phyloP scores from a whole-genome alignment of 2,329 filamentous ascomycete species.

The Malbranchea cinnamomea region DNA sequence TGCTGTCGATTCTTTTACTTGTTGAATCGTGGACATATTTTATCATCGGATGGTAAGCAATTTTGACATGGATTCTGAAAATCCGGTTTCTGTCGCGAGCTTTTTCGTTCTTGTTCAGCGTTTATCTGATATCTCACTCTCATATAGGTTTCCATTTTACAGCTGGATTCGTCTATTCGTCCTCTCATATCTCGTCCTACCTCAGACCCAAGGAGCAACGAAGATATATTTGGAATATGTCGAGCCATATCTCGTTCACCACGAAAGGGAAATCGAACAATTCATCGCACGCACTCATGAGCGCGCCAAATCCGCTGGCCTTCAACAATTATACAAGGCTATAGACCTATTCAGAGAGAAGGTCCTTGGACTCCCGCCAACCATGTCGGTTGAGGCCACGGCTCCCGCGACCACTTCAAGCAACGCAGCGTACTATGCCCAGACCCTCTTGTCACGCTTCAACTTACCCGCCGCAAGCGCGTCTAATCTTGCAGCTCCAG shows the following conservation, averaged over 20 bases:
- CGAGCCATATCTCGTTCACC: slow-evolving; percentile 73
- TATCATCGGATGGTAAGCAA: slow-evolving; percentile 59
- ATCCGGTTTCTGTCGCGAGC: no score
- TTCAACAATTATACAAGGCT: slow-evolving; percentile 57
- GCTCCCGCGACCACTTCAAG: slow-evolving; percentile 25
- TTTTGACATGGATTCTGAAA: no score
- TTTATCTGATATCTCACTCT: slow-evolving; percentile 1
- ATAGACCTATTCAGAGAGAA: slow-evolving; percentile 61
- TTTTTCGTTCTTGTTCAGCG: background rate
- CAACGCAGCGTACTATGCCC: slow-evolving; percentile 47
- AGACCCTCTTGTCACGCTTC: slow-evolving; percentile 71
- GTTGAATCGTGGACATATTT: slow-evolving; percentile 80
- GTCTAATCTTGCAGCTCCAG: slow-evolving; percentile 34
- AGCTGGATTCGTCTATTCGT: slow-evolving; percentile 75
- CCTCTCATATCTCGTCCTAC: slow-evolving; percentile 89
- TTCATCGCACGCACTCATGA: slow-evolving; percentile 75
- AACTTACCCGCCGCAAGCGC: slow-evolving; percentile 53
- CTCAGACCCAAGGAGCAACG: slow-evolving; percentile 86
- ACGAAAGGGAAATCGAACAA: slow-evolving; percentile 79
- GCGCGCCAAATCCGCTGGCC: slow-evolving; percentile 58
- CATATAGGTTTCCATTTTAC: slow-evolving; percentile 71
- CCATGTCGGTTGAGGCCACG: slow-evolving; percentile 33
- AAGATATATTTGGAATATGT: slow-evolving; percentile 72
- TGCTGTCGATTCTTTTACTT: slow-evolving; percentile 65
- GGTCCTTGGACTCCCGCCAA: slow-evolving; percentile 61